These are phyloP conservation scores for Capsicum pubescens DNA, from an alignment of 257 asterid genomes.

Conservation along the genomic window DNA sequence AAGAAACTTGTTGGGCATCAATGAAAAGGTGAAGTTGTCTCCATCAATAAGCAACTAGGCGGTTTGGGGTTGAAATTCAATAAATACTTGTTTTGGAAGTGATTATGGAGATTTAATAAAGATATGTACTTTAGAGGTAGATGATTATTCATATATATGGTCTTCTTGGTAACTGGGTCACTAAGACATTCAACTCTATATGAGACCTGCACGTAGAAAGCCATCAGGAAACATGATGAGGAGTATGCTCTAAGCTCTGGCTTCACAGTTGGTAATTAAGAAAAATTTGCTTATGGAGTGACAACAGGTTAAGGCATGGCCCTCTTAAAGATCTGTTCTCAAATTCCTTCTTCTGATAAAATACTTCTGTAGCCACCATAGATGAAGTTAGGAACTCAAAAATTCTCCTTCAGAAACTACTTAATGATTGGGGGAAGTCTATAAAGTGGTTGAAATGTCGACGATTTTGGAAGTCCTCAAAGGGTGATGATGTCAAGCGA, in stretches of 20 bases:
- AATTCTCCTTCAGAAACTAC: not conserved
- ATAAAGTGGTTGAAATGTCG: not conserved
- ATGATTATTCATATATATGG: no score
- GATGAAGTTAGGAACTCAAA: not conserved
- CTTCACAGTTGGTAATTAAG: not conserved
- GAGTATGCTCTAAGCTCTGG: not conserved
- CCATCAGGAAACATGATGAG: not conserved
- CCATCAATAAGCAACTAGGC: no score
- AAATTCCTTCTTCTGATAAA: not conserved
- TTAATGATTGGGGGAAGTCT: not conserved
- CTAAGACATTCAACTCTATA: not conserved
- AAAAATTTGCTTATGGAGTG: not conserved
- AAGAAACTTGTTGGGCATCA: no score
- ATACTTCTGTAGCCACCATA: not conserved
- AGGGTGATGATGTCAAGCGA: not conserved
- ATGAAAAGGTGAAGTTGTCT: no score
- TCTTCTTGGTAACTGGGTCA: no score
- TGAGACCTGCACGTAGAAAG: not conserved
- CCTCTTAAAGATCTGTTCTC: not conserved
- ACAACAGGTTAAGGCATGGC: not conserved
- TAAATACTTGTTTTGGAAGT: no score
- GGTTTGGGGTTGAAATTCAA: no score
- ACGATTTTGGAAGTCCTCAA: not conserved
- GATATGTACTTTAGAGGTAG: not conserved
- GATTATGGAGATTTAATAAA: not conserved